A percentile compares a stretch with the other conserved stretches of the same genome.
These are phyloP conservation scores for Pseudomonodictys pantanalensis DNA, from an alignment of 495 filamentous ascomycete genomes.

Conservation along the genomic window DNA sequence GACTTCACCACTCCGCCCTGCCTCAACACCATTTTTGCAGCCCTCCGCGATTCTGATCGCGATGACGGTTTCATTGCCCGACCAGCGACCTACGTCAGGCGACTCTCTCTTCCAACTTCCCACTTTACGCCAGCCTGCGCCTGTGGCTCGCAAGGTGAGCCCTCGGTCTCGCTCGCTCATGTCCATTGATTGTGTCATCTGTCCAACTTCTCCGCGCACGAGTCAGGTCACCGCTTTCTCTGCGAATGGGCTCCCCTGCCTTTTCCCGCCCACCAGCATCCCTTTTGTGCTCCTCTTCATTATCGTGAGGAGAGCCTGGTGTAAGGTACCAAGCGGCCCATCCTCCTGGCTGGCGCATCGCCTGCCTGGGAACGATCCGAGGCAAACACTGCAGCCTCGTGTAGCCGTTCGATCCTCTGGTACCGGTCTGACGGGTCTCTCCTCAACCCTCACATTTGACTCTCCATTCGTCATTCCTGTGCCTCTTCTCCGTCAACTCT, in stretches of 20 bases:
- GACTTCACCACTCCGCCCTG: background rate
- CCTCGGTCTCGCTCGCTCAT: slow-evolving; percentile 2
- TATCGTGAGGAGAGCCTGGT: slow-evolving; percentile 28
- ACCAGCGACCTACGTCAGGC: slow-evolving; percentile 9
- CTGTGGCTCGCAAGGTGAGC: slow-evolving; percentile 21
- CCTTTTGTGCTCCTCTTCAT: slow-evolving; percentile 25
- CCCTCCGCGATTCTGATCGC: slow-evolving; percentile 2
- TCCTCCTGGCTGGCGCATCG: slow-evolving; percentile 12
- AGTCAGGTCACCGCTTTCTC: slow-evolving; percentile 33
- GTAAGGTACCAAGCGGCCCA: slow-evolving; percentile 20
- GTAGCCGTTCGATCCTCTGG: slow-evolving; percentile 16
- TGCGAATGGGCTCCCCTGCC: slow-evolving; percentile 1
- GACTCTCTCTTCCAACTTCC: slow-evolving; percentile 18
- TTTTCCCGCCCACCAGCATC: slow-evolving; percentile 3
- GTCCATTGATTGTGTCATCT: slow-evolving; percentile 22
- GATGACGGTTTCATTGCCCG: slow-evolving; percentile 1
- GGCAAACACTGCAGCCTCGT: slow-evolving; percentile 21
- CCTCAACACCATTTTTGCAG: slow-evolving; percentile 22
- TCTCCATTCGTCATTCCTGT: background rate
- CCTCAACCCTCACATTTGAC: background rate
- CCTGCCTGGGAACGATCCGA: slow-evolving; percentile 15
- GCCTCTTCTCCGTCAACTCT: background rate
- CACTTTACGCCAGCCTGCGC: slow-evolving; percentile 8
- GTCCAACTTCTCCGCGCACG: slow-evolving; percentile 30
- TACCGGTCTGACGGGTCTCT: slow-evolving; percentile 7